A percentile compares a stretch with the other conserved stretches of the same genome.
Evolutionary conservation across 2,329 filamentous ascomycete genomes (phyloP).

Genomic region (Chrysoporthe austroafricana): DNA sequence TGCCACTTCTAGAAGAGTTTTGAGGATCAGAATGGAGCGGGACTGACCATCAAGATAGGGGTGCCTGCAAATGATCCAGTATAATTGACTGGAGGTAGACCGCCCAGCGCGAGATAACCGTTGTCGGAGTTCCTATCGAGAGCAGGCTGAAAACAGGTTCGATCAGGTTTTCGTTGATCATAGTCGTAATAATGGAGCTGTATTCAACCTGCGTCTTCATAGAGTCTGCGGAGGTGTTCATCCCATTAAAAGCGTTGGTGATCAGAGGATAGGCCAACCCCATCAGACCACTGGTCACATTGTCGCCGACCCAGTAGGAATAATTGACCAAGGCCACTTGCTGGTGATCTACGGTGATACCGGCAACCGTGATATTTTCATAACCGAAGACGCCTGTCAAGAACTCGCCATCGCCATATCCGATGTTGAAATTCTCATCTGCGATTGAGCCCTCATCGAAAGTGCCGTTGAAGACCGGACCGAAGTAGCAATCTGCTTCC

Average conservation of each 20-base stretch:
- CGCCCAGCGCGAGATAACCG: constrained; percentile 53
- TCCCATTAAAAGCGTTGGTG: constrained; percentile 43
- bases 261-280: constrained; percentile 55
- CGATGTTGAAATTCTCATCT: constrained; percentile 46
- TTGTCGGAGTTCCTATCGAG: constrained; percentile 43
- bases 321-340: constrained; percentile 50
- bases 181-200: constrained; percentile 53
- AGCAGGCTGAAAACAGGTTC: constrained; percentile 52
- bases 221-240: constrained; percentile 17
- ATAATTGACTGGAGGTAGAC: constrained; percentile 48
- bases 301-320: constrained; percentile 49
- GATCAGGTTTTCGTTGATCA: constrained; percentile 48
- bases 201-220: constrained; percentile 42
- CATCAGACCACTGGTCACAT: constrained; percentile 50
- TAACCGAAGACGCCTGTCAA: constrained; percentile 44
- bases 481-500: constrained; percentile 33
- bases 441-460: constrained; percentile 40
- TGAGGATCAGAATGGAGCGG: too few relatives aligned
- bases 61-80: constrained; percentile 34
- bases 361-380: constrained; percentile 48
- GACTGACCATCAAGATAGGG: constrained; percentile 33
- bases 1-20: background rate
- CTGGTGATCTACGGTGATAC: constrained; percentile 48
- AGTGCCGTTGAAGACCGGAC: constrained; percentile 35
- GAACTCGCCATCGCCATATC: constrained; percentile 48